Conservation (phyloP, 495 filamentous ascomycete species). For the Viridothelium virens region DNA sequence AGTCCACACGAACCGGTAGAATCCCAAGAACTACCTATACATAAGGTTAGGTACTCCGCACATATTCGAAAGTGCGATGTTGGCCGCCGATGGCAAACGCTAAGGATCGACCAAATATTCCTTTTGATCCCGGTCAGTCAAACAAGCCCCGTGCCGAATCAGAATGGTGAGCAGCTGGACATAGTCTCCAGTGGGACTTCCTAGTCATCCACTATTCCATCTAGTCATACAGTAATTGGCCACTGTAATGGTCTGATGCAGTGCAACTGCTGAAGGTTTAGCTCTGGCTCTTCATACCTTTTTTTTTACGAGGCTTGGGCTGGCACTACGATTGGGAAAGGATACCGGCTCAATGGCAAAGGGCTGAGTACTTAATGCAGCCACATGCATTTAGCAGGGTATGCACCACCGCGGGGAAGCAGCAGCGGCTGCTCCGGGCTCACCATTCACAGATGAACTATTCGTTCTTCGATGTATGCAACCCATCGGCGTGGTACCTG, state of each 20-base stretch:
- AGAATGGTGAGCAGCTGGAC: too few species aligned
- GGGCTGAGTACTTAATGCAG: conserved; percentile 6
- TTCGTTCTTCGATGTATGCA: not conserved
- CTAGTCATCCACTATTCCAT: too few species aligned
- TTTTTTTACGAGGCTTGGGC: not conserved
- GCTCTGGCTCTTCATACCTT: not conserved
- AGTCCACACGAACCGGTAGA: too few species aligned
- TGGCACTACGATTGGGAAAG: not conserved
- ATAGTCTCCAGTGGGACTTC: too few species aligned
- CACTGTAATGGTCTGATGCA: not conserved
- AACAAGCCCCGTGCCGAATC: not conserved
- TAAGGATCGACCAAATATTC: not conserved
- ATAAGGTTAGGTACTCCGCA: not conserved
- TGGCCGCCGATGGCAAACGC: not conserved
- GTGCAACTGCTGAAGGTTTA: not conserved
- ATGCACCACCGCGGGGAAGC: conserved; percentile 4
- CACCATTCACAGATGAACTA: not conserved
- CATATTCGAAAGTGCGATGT: too few species aligned
- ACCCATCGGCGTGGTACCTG: not conserved
- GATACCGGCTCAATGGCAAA: conserved; percentile 3
- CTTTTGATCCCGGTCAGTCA: not conserved
- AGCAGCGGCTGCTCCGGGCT: not conserved
- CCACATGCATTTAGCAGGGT: not conserved
- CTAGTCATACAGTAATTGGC: too few species aligned
- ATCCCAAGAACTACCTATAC: too few species aligned